Conservation (phyloP, 2,329 filamentous ascomycete genomes). For the Monilinia laxa region DNA sequence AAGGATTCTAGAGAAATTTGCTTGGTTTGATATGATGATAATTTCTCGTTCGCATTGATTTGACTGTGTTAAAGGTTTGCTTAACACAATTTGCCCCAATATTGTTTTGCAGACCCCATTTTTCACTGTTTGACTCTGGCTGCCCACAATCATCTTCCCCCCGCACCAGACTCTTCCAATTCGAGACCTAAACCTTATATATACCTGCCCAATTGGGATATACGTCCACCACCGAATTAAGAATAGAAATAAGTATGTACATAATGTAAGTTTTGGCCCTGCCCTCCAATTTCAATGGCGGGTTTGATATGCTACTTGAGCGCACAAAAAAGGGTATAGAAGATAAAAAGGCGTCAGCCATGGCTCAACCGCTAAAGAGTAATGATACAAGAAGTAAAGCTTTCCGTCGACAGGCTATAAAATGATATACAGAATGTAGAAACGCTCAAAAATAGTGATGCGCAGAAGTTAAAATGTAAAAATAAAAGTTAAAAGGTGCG, state of each 20-base stretch:
- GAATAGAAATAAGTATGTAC: conserved; percentile 19
- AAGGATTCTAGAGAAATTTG: conserved; percentile 20
- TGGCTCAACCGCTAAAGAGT: neutral
- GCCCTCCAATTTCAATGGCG: conserved; percentile 7
- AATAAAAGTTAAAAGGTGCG: conserved; percentile 9
- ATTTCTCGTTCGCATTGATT: conserved; percentile 1
- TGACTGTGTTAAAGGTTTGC: neutral
- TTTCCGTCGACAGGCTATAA: conserved; percentile 16
- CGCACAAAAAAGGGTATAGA: neutral
- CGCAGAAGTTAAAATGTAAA: conserved; percentile 12
- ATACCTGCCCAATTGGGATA: conserved; percentile 16
- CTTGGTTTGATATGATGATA: conserved; percentile 18
- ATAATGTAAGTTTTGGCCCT: conserved; percentile 7
- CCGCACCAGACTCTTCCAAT: neutral
- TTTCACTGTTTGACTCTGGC: neutral
- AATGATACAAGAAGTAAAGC: conserved; percentile 21
- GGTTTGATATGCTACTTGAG: neutral
- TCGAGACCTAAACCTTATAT: conserved; percentile 18
- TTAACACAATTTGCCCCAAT: conserved; percentile 3
- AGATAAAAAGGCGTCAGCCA: neutral
- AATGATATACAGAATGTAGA: conserved; percentile 20
- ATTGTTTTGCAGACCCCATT: neutral
- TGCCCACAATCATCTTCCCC: neutral
- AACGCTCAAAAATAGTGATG: neutral
- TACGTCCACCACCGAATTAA: conserved; percentile 16